Evolutionary conservation across 2,329 filamentous ascomycete genomes (phyloP), one percentile per base, ranked within the genome.

Genomic region (Trichophyton mentagrophytes): DNA sequence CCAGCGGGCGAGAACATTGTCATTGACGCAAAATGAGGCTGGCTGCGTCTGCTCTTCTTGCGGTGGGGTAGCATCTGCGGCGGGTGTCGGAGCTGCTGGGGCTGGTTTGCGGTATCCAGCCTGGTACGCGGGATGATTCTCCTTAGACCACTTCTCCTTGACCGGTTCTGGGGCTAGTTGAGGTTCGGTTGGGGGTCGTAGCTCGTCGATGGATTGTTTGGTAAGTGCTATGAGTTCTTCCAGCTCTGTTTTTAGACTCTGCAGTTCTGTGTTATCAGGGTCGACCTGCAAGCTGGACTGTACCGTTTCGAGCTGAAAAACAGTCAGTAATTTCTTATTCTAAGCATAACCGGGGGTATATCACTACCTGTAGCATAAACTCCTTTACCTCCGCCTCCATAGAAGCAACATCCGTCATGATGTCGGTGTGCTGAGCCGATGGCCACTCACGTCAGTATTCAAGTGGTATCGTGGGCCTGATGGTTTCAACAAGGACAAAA

Each of bases 1-100:
- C 89, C 91, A 99, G 74, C 92, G 91, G 55, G 92, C 93, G 73
- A 93, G 80, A 60, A 96, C 88, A 36, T 80, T 88, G 69, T 99
- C 93, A 71, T 96, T 96, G 65, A 96, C 89, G 61, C 87, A 83
- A 75, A 91, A 96, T 8, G 80, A 80, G 2, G 80, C 78, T 0
- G 80, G 76, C 1, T 75, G 73, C 36, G 74, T 64, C 20, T 80
- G 78, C 65, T 86, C 82, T 60, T 84, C 82, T 61, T 81, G 73
- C 64, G 71, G 62, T 11, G 69, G 58, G 61, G 65, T 33, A 65
- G 72, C 62, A 67, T 77, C 67, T 58, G 66, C 60, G 64, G 72
- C 67, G 44, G 44, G 7, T 17, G 49, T 53, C 11, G 49, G 22
- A 13, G 49, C 15, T 25, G 49, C 4, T 1, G 49, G 49, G 2